These are phyloP conservation scores for Suillus occidentalis DNA, from an alignment of 768 basidiomycete species.

Conservation along the genomic window DNA sequence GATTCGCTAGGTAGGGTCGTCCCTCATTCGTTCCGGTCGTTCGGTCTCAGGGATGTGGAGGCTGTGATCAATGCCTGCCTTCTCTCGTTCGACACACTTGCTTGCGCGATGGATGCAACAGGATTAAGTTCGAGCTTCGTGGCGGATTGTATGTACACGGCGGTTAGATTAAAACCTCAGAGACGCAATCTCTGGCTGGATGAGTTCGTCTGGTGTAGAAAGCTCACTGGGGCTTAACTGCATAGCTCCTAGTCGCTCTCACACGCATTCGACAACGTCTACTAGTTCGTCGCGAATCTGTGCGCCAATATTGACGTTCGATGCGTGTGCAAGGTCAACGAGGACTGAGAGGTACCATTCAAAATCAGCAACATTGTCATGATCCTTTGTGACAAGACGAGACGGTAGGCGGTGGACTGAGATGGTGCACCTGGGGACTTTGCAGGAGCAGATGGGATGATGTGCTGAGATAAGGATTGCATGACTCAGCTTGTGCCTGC, in stretches of 20 bases:
- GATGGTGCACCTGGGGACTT: too few relatives aligned
- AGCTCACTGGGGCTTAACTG: constrained; percentile 71
- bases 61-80: constrained; percentile 42
- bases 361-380: too few relatives aligned
- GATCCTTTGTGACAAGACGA: too few relatives aligned
- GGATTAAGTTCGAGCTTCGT: constrained; percentile 91
- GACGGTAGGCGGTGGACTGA: too few relatives aligned
- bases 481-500: too few relatives aligned
- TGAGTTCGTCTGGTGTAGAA: too few relatives aligned
- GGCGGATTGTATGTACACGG: too few relatives aligned
- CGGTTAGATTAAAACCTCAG: too few relatives aligned
- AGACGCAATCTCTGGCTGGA: too few relatives aligned
- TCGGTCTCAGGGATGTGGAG: constrained; percentile 48
- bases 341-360: constrained; percentile 93
- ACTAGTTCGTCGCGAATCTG: constrained; percentile 83
- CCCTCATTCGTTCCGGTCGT: constrained; percentile 69
- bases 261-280: constrained; percentile 86
- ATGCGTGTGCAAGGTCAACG: constrained; percentile 87
- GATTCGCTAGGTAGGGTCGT: too few relatives aligned
- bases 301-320: constrained; percentile 72
- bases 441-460: too few relatives aligned
- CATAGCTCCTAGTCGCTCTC: constrained; percentile 68
- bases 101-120: constrained; percentile 79
- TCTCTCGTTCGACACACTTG: constrained; percentile 70
- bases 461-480: too few relatives aligned